A percentile compares a stretch with the other conserved stretches of the same genome.
These are phyloP conservation scores for Inga laurina DNA, from an alignment of 306 rosid species.

Conservation along the genomic window DNA sequence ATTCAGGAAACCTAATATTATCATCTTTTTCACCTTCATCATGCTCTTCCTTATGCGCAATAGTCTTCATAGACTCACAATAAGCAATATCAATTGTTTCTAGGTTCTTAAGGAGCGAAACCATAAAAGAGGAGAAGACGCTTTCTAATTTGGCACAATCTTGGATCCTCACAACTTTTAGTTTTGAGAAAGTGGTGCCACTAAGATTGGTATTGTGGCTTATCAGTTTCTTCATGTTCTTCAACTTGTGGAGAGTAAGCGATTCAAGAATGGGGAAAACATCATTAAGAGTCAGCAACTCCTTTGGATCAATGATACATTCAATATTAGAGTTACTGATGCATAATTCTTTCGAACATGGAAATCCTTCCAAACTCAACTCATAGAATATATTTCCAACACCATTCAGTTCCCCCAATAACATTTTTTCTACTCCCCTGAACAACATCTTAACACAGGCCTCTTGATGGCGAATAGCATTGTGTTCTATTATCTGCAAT, in stretches of 20 bases:
- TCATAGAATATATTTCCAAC: not conserved
- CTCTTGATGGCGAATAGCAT: not conserved
- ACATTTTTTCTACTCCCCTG: slow-evolving; percentile 32
- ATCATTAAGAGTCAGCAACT: slow-evolving; percentile 1
- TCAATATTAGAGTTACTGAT: slow-evolving; percentile 4
- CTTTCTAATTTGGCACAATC: not conserved
- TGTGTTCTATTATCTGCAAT: slow-evolving; percentile 10
- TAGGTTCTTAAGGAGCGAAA: not conserved
- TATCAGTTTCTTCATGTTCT: slow-evolving; percentile 15
- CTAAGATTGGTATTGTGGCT: not conserved
- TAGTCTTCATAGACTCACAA: not conserved
- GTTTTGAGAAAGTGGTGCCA: not conserved
- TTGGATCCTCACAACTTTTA: not conserved
- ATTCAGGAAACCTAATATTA: not conserved
- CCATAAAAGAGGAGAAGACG: not conserved
- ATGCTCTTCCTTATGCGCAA: not conserved
- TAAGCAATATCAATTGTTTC: not conserved
- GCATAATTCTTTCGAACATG: slow-evolving; percentile 26
- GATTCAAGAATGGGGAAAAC: slow-evolving; percentile 27
- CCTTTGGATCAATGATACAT: slow-evolving; percentile 14
- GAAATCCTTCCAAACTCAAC: slow-evolving; percentile 26
- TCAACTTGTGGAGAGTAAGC: slow-evolving; percentile 9
- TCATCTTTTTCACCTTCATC: not conserved
- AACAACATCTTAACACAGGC: slow-evolving; percentile 30
- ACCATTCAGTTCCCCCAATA: slow-evolving; percentile 28